Evolutionary conservation across 2,329 filamentous ascomycete genomes (phyloP), one percentile per base, ranked within the genome.

Genomic region (Lasiodiplodia sp.): DNA sequence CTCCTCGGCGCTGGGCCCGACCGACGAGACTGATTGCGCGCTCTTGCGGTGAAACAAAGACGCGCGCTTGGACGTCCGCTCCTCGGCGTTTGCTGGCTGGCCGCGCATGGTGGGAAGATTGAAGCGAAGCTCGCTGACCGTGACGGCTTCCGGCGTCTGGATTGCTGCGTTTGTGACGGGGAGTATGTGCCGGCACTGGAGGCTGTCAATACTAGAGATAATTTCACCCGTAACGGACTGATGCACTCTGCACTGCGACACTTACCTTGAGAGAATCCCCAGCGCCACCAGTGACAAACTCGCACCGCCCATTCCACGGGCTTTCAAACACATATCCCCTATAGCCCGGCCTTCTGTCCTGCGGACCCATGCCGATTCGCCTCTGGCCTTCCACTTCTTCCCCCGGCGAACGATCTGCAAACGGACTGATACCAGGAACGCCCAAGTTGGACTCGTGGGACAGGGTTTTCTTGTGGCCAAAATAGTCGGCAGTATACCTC

Each of bases 301-400:
- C 92, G 80, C 95, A 98, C 52, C 87, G 87, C 18, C 93, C 92
- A 70, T 93, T 90, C 95, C 95, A 98, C 0, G 94, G 94, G 52
- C 92, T 96, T 23, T 84, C 82, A 76, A 97, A 97, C 1, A 89
- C 87, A 79, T 96, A 97, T 21, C 86, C 79, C 71, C 81, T 80
- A 75, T 90, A 91, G 38, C 86, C 85, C 0, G 89, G 84, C 25
- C 73, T 75, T 40, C 70, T 75, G 21, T 87, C 60, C 12, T 65
- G 51, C 70, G 84, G 81, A 21, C 81, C 85, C 28, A 69, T 38
- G 7, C 51, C 14, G 51, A 69, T 31, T 2, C 58, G 52, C 18
- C 51, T 28, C 21, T 56, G 34, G 7, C 63, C 31, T 2, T 55
- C 63, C 16, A 56, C 23, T 25, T 66, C 63, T 4, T 66, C 51